Evolutionary conservation across 73 alveolate genomes (phyloP).

Genomic region (Chromera velia): DNA sequence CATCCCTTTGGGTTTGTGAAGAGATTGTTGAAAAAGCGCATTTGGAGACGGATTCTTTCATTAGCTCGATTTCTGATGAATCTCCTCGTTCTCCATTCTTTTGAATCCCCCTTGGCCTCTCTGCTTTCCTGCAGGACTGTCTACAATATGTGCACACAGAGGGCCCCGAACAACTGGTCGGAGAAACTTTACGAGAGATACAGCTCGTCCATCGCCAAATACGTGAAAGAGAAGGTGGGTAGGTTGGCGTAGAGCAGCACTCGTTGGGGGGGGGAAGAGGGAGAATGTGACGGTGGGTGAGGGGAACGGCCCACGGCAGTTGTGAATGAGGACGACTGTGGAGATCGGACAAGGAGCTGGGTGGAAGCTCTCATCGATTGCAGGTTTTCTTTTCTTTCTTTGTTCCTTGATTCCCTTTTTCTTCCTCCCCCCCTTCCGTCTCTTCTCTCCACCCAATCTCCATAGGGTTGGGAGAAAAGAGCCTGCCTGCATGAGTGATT

Average conservation of each 20-base stretch:
- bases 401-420: no score
- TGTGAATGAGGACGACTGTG: no score
- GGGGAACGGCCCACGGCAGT: no score
- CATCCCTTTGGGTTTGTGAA: background rate
- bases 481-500: background rate
- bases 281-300: no score
- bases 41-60: background rate
- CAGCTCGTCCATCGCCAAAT: conserved; percentile 51
- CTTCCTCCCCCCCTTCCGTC: no score
- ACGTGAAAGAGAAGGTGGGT: conserved; percentile 33
- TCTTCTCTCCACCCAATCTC: no score
- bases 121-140: conserved; percentile 36
- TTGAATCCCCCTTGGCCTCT: background rate
- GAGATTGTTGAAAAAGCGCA: background rate
- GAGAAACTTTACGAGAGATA: conserved; percentile 60
- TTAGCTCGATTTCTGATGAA: background rate
- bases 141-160: conserved; percentile 58
- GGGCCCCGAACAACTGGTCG: conserved; percentile 54
- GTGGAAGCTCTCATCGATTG: no score
- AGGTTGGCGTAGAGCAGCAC: background rate
- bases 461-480: no score
- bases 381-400: no score
- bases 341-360: no score
- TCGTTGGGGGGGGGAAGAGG: background rate
- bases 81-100: background rate